phyloP scores from a whole-genome alignment of 2,329 filamentous ascomycete genomes.

The Pyrenophora teres region DNA sequence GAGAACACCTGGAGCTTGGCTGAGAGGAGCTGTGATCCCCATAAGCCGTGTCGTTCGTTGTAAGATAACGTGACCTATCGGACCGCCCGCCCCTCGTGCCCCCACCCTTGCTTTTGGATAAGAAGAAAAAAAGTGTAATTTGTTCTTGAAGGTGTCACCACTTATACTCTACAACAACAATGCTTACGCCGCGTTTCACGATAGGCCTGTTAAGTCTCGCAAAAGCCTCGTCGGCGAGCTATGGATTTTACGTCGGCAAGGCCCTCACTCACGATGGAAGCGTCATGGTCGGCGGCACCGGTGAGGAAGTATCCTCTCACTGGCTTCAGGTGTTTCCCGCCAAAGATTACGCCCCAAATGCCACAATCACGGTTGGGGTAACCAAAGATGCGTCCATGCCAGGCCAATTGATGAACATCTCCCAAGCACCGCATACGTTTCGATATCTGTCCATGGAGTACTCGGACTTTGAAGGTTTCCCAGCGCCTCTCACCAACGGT shows the following conservation, averaged over 20 bases:
- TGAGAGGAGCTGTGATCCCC: constrained; percentile 1
- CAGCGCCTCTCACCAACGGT: constrained; percentile 52
- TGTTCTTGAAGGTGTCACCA: not conserved
- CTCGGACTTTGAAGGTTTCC: constrained; percentile 51
- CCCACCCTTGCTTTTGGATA: constrained; percentile 4
- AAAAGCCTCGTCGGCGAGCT: constrained; percentile 45
- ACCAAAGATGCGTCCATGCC: constrained; percentile 48
- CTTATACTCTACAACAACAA: not conserved
- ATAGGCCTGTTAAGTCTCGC: constrained; percentile 15
- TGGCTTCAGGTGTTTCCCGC: constrained; percentile 55
- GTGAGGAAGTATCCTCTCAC: constrained; percentile 55
- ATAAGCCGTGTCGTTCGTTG: not conserved
- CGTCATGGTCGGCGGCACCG: constrained; percentile 54
- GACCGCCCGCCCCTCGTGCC: not conserved
- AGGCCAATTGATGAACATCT: constrained; percentile 41
- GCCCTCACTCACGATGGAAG: constrained; percentile 51
- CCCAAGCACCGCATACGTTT: constrained; percentile 41
- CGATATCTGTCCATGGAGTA: constrained; percentile 48
- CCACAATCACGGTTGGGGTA: constrained; percentile 52
- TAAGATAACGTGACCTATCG: not conserved
- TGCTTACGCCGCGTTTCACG: constrained; percentile 7
- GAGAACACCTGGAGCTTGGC: constrained; percentile 1
- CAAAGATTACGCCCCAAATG: constrained; percentile 48
- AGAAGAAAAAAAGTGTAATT: not conserved
- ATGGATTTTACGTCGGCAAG: constrained; percentile 56